These are phyloP conservation scores for Pyrenophora seminiperda DNA, from an alignment of 2,329 filamentous ascomycete genomes.

Conservation along the genomic window DNA sequence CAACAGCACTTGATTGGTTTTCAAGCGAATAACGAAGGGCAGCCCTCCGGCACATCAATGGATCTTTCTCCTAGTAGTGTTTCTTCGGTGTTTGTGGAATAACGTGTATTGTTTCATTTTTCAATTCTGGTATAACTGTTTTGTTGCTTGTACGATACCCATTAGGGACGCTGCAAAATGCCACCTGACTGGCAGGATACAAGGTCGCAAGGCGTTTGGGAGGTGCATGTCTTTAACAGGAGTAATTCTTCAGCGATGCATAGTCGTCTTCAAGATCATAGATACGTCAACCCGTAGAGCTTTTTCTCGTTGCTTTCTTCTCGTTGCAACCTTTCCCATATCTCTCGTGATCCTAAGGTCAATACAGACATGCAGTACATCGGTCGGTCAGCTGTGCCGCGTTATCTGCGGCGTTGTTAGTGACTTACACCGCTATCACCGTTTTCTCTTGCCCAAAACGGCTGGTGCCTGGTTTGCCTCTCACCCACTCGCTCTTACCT, in stretches of 20 bases:
- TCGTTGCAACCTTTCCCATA: no score
- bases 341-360: no score
- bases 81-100: not conserved
- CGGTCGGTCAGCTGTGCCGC: no score
- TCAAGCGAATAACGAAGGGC: not conserved
- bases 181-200: constrained; percentile 8
- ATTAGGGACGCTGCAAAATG: constrained; percentile 7
- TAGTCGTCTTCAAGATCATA: constrained; percentile 5
- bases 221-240: constrained; percentile 1
- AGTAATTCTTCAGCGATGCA: not conserved
- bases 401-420: no score
- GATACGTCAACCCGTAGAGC: constrained; percentile 1
- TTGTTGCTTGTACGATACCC: constrained; percentile 26
- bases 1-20: not conserved
- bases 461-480: not conserved
- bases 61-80: not conserved
- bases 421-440: no score
- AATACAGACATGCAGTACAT: no score
- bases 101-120: not conserved
- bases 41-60: not conserved
- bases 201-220: constrained; percentile 7
- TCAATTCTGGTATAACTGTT: constrained; percentile 11
- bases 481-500: not conserved
- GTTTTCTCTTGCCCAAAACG: constrained; percentile 7
- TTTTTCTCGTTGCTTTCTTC: not conserved